Conservation (phyloP, 1,284 basidiomycete species). For the Boletellus sp. region DNA sequence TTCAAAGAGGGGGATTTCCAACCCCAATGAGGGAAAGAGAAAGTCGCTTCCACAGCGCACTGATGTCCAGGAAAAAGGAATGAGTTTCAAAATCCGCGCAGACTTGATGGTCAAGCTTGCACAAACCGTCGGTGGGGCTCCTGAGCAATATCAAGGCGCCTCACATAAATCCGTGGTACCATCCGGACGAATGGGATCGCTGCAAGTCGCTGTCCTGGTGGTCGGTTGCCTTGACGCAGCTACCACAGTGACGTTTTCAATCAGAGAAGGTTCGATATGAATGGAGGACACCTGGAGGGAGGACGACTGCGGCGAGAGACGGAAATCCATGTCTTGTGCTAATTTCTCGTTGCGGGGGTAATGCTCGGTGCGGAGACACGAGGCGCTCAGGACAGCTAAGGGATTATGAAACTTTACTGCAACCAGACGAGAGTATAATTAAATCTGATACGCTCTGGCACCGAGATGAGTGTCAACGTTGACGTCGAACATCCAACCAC, state of each 20-base stretch:
- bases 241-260: constrained; percentile 19
- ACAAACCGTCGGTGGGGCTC: constrained; percentile 1
- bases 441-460: constrained; percentile 25
- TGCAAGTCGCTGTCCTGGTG: constrained; percentile 10
- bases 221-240: constrained; percentile 7
- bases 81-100: constrained; percentile 11
- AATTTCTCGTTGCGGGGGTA: constrained; percentile 25
- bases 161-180: constrained; percentile 11
- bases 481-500: constrained; percentile 8
- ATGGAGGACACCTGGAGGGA: constrained; percentile 13
- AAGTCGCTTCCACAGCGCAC: constrained; percentile 4
- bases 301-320: constrained; percentile 7
- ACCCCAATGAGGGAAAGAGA: constrained; percentile 8
- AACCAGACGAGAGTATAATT: constrained; percentile 8
- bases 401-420: constrained; percentile 27
- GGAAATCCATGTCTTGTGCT: constrained; percentile 18
- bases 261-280: constrained; percentile 21
- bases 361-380: constrained; percentile 19
- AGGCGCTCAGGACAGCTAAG: constrained; percentile 5
- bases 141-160: not conserved
- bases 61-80: constrained; percentile 10
- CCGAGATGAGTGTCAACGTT: constrained; percentile 24
- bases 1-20: constrained; percentile 18
- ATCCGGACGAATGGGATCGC: constrained; percentile 1
- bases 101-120: constrained; percentile 3